Conservation (phyloP, 2,329 filamentous ascomycete species). For the Neocatenulostroma microsporum region DNA sequence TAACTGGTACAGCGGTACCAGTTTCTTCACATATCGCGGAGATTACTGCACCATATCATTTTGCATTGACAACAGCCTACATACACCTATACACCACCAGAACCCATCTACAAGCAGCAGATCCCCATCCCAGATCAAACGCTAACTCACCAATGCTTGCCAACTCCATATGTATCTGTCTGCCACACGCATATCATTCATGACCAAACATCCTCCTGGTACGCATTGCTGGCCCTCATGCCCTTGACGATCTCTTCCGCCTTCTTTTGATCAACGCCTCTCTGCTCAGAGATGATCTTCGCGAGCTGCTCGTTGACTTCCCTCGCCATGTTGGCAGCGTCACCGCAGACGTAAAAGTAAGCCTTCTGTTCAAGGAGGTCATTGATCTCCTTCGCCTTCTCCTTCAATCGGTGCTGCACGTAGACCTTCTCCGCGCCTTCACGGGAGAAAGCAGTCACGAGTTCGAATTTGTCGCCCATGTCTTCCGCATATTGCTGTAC, state of each 20-base stretch:
- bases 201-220: slow-evolving; percentile 61
- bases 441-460: slow-evolving; percentile 93
- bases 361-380: slow-evolving; percentile 77
- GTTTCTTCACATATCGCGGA: too few relatives aligned
- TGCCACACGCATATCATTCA: too few relatives aligned
- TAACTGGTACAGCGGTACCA: too few relatives aligned
- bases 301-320: slow-evolving; percentile 62
- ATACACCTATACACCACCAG: slow-evolving; percentile 4
- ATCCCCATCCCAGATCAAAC: neutral
- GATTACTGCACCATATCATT: too few relatives aligned
- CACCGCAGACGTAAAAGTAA: slow-evolving; percentile 97
- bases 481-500: slow-evolving; percentile 69
- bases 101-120: neutral
- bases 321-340: slow-evolving; percentile 71
- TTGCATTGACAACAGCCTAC: too few relatives aligned
- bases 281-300: slow-evolving; percentile 77
- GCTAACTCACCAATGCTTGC: slow-evolving; percentile 5
- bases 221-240: slow-evolving; percentile 90
- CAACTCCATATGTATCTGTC: slow-evolving; percentile 4
- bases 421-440: slow-evolving; percentile 84
- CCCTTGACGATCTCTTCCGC: slow-evolving; percentile 94
- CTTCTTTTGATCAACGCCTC: slow-evolving; percentile 74
- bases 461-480: slow-evolving; percentile 80
- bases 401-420: slow-evolving; percentile 85
- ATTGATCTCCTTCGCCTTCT: slow-evolving; percentile 76